Conservation (phyloP, 345 rosid genomes). For the Brassica juncea region DNA sequence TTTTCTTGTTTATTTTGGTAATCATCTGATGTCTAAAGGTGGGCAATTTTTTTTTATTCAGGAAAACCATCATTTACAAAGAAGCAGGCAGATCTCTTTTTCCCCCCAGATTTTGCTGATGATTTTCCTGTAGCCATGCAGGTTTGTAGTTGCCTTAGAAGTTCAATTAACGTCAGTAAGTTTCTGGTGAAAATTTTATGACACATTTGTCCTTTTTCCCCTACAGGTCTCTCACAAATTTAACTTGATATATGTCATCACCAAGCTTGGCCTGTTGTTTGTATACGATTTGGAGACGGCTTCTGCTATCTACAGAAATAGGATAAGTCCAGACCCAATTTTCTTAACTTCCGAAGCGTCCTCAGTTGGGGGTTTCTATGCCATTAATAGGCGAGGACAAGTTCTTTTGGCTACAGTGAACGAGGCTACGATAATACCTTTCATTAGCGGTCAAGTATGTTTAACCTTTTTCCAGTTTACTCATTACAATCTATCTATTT, state of each 20-base stretch:
- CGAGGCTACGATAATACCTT: constrained; percentile 91
- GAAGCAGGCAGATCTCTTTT: constrained; percentile 99
- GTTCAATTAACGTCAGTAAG: constrained; percentile 15
- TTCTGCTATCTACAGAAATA: constrained; percentile 93
- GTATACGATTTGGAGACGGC: constrained; percentile 99
- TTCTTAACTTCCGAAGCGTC: constrained; percentile 97
- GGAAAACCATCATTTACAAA: constrained; percentile 94
- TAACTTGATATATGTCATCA: constrained; percentile 88
- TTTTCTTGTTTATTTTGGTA: constrained; percentile 16
- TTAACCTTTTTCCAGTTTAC: not conserved
- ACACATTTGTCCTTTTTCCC: constrained; percentile 7
- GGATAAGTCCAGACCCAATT: constrained; percentile 99
- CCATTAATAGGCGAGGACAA: constrained; percentile 92
- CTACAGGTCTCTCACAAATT: constrained; percentile 94
- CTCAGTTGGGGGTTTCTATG: constrained; percentile 85
- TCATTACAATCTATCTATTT: not conserved
- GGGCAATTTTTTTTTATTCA: constrained; percentile 32
- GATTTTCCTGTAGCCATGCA: constrained; percentile 99
- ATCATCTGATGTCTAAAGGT: constrained; percentile 20
- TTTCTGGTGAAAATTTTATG: constrained; percentile 30
- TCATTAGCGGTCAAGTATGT: constrained; percentile 96
- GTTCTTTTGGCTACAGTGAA: constrained; percentile 89
- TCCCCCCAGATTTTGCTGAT: constrained; percentile 99
- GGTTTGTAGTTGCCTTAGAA: constrained; percentile 48
- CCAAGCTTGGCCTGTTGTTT: constrained; percentile 97